Base-by-base conservation (phyloP, 2,329 filamentous ascomycete species). In the Fusarium nisikadoi region DNA sequence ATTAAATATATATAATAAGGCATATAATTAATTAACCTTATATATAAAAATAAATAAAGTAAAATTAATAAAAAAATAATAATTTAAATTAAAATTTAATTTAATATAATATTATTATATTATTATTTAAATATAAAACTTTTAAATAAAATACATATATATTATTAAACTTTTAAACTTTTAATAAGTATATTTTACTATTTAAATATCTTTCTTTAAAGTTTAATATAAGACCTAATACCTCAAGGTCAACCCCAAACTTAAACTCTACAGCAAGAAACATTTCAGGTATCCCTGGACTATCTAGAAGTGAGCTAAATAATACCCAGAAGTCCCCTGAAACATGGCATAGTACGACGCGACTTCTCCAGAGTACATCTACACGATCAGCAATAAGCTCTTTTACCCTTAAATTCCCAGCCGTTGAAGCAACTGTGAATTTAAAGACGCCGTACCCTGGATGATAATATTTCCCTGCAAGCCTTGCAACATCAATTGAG, bases 391-490 rank as follows among this genome's bases (percentile, higher is more conserved):
- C 75, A 7, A 77, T 63, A 4, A 81, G 73, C 2, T 77, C 74
- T 38, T 20, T 39, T 39, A 54, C 61, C 27, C 75, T 50, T 35
- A 0, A 70, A 68, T 23, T 35, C 19, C 76, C 50, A 12, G 12
- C 72, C 62, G 14, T 64, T 65, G 3, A 60, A 59, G 8, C 38
- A 29, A 17, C 13, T 3, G 31, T 25, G 23, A 81, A 62, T 1
- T 69, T 61, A 16, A 81, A 53, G 3, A 50, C 65, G 25, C 76
- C 77, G 75, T 86, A 86, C 7, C 80, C 84, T 4, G 81, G 80
- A 58, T 87, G 80, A 65, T 76, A 81, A 70, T 87, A 88, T 4
- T 79, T 83, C 6, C 86, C 86, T 4, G 75, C 71, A 25, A 80
- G 62, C 4, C 4, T 29, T 7, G 54, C 10, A 11, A 54, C 17